Evolutionary conservation across 768 basidiomycete species (phyloP).

Genomic region (Chiua virens): DNA sequence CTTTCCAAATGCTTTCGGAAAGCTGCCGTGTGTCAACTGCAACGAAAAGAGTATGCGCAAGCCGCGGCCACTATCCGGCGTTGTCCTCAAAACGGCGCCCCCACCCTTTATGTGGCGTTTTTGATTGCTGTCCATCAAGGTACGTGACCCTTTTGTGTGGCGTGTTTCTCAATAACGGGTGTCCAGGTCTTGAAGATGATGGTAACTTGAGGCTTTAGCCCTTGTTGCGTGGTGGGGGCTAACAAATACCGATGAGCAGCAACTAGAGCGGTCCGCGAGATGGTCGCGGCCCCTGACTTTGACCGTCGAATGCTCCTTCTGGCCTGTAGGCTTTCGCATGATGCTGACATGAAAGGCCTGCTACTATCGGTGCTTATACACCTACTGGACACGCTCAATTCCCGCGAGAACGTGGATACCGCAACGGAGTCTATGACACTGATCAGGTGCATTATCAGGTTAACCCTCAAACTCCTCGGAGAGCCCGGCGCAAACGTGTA

Average conservation of each 20-base stretch:
- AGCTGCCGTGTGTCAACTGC: conserved; percentile 80
- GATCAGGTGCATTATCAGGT: conserved; percentile 79
- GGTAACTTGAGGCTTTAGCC: conserved; percentile 42
- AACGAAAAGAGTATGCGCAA: conserved; percentile 68
- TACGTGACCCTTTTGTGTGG: conserved; percentile 36
- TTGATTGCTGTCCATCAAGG: conserved; percentile 80
- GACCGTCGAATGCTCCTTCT: conserved; percentile 84
- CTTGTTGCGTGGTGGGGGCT: conserved; percentile 12
- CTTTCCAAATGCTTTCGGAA: conserved; percentile 78
- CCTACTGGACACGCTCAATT: conserved; percentile 65
- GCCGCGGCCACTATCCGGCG: conserved; percentile 70
- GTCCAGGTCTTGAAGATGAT: conserved; percentile 76
- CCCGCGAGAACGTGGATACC: conserved; percentile 56
- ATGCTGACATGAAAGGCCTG: conserved; percentile 70
- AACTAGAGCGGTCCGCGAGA: conserved; percentile 62
- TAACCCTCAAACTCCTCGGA: conserved; percentile 66
- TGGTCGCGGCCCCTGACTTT: conserved; percentile 75
- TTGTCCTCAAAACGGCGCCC: conserved; percentile 72
- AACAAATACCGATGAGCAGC: conserved; percentile 40
- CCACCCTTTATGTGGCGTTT: conserved; percentile 76
- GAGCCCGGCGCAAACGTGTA: conserved; percentile 66
- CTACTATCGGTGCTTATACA: conserved; percentile 72
- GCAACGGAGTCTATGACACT: conserved; percentile 73
- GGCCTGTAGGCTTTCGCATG: conserved; percentile 81
- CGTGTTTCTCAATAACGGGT: conserved; percentile 18